Percentiles rank a stretch among this genome's conserved stretches.
Conservation (phyloP, 140 eudicot genomes). For the Anethum foeniculum region DNA sequence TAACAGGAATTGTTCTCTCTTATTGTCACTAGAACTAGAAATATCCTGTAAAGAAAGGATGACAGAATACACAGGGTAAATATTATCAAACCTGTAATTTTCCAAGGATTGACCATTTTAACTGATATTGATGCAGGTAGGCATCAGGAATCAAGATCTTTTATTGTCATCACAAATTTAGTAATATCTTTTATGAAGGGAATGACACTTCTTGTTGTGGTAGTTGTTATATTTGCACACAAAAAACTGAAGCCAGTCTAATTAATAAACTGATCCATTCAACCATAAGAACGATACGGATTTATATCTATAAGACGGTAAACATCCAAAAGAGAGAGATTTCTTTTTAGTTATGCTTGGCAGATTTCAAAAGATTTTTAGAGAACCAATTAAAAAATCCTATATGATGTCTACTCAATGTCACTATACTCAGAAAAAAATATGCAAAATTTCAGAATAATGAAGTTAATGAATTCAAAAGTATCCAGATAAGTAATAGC, state of each 20-base stretch:
- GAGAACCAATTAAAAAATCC: neutral
- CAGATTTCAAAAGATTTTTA: neutral
- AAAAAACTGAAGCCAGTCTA: neutral
- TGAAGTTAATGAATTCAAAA: neutral
- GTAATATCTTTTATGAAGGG: neutral
- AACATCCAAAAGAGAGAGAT: neutral
- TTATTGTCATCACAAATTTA: neutral
- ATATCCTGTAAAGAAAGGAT: neutral
- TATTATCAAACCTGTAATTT: neutral
- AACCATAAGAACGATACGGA: neutral
- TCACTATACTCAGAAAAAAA: neutral
- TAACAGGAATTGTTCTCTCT: neutral
- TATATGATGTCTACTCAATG: neutral
- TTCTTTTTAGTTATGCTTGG: neutral
- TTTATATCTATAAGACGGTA: no score
- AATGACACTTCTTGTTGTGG: neutral
- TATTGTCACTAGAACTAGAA: neutral
- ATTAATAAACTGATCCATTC: neutral
- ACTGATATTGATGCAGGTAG: neutral
- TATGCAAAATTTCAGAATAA: neutral
- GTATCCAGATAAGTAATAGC: neutral
- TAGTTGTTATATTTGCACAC: neutral
- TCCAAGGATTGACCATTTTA: neutral
- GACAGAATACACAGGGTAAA: neutral
- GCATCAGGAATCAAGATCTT: neutral